Percentiles rank a stretch among this genome's conserved stretches.
Conservation (phyloP, 116 monocot species). For the Trichopus zeylanicus region DNA sequence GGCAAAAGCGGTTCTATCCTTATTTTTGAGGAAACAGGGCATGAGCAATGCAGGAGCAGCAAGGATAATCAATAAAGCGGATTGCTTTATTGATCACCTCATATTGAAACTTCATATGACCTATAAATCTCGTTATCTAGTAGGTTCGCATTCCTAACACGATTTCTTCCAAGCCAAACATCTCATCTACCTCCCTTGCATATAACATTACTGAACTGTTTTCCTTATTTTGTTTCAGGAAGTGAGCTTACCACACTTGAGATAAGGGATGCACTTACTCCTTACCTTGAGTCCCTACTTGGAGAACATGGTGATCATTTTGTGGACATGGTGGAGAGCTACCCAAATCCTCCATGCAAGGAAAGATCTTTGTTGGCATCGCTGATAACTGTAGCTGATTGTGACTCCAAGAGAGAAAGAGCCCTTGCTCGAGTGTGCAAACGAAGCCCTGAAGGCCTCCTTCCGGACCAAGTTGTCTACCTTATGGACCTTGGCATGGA, state of each 20-base stretch:
- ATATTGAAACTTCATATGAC: conserved; percentile 69
- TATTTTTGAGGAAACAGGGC: conserved; percentile 84
- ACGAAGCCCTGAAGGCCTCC: conserved; percentile 33
- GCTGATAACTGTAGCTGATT: conserved; percentile 3
- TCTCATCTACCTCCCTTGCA: neutral
- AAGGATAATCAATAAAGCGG: conserved; percentile 83
- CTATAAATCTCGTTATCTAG: conserved; percentile 87
- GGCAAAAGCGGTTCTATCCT: conserved; percentile 77
- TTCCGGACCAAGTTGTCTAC: conserved; percentile 54
- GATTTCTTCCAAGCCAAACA: conserved; percentile 1
- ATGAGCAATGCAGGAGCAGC: conserved; percentile 72
- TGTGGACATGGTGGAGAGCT: conserved; percentile 68
- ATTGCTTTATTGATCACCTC: conserved; percentile 80
- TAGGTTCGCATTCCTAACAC: conserved; percentile 65
- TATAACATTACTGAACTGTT: neutral
- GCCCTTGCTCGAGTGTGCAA: conserved; percentile 67
- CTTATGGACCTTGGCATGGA: conserved; percentile 83
- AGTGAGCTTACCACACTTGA: conserved; percentile 95
- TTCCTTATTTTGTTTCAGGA: conserved; percentile 27
- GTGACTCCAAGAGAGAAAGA: conserved; percentile 46
- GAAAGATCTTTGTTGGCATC: conserved; percentile 16
- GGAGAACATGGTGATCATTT: conserved; percentile 65
- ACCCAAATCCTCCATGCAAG: conserved; percentile 46
- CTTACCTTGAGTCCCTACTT: conserved; percentile 66
- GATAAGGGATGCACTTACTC: conserved; percentile 74